Base-by-base conservation (phyloP, 306 rosid genomes). In the Quercus alba region DNA sequence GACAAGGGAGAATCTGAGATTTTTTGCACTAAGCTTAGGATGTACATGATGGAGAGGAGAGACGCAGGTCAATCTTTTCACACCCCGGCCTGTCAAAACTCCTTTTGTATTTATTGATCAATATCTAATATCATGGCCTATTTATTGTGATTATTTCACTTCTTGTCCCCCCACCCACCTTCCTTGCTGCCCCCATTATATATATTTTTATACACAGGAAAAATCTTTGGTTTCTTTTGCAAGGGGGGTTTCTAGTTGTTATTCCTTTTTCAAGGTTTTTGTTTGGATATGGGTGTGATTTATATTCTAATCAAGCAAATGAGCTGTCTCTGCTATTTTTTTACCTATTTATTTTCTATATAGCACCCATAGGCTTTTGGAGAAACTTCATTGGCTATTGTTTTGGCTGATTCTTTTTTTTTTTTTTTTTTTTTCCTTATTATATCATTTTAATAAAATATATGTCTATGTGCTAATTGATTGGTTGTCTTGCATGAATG, bases 401-500 rank as follows among this genome's bases (percentile, higher is more conserved):
- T 77, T 82, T 84, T 83, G 75, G 69, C 63, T 82, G 71, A 81
- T 76, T 81, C 75, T 68, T 84, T 76, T 81, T 81, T 58, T 59
- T 23, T 81, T 81, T 58, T 59, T 23, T 61, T 10, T 28, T 28
- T 12, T 46, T 12, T 12, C 3, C 15, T 41, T 41, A 41, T 41
- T 41, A 41, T 41, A 41, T 79, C 68, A 56, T 84, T 76, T 81
- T 81, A 63, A 61, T 23, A 56, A 83, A 85, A 81, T 81, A 81
- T 81, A 74, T 85, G 87, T 85, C 68, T 78, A 62, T 84, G 84
- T 89, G 83, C 87, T 87, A 87, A 80, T 78, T 89, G 90, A 89
- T 83, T 81, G 91, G 90, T 82, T 89, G 90, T 85, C 89, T 87
- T 90, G 88, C 92, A 89, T 87, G 89, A 86, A 86, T 87, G 92